Conservation (phyloP, 352 stramenopile genomes). For the Phytopythium oedochilum region DNA sequence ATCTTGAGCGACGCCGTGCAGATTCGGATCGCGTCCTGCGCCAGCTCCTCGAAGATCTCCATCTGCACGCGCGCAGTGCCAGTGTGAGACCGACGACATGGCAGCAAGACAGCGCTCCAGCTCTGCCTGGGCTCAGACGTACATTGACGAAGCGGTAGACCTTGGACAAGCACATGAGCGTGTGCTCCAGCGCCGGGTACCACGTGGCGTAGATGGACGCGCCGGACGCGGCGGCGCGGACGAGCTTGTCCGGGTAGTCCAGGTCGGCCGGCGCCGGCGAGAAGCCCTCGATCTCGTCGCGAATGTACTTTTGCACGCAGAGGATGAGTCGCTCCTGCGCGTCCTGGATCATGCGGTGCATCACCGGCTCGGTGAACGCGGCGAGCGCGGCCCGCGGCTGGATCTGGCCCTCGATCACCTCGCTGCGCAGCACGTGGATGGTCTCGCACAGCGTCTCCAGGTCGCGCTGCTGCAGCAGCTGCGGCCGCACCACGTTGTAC, state of each 20-base stretch:
- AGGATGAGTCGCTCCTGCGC: constrained; percentile 78
- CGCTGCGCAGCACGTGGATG: constrained; percentile 69
- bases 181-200: constrained; percentile 82
- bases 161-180: constrained; percentile 81
- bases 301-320: constrained; percentile 82
- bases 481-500: constrained; percentile 67
- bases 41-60: constrained; percentile 83
- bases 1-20: constrained; percentile 76
- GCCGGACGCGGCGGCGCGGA: constrained; percentile 18
- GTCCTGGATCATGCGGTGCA: constrained; percentile 84
- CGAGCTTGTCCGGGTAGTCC: constrained; percentile 70
- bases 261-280: constrained; percentile 42
- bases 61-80: no score
- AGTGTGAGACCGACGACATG: background rate
- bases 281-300: constrained; percentile 81
- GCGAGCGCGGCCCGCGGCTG: constrained; percentile 41
- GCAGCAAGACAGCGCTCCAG: background rate
- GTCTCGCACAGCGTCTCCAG: constrained; percentile 75
- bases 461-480: constrained; percentile 69
- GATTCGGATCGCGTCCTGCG: constrained; percentile 78
- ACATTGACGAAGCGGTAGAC: constrained; percentile 84
- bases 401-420: constrained; percentile 74
- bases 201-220: constrained; percentile 70
- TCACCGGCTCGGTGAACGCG: constrained; percentile 60
- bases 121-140: constrained; percentile 1